phyloP scores from a whole-genome alignment of 345 rosid genomes.

The Barbarea vulgaris region DNA sequence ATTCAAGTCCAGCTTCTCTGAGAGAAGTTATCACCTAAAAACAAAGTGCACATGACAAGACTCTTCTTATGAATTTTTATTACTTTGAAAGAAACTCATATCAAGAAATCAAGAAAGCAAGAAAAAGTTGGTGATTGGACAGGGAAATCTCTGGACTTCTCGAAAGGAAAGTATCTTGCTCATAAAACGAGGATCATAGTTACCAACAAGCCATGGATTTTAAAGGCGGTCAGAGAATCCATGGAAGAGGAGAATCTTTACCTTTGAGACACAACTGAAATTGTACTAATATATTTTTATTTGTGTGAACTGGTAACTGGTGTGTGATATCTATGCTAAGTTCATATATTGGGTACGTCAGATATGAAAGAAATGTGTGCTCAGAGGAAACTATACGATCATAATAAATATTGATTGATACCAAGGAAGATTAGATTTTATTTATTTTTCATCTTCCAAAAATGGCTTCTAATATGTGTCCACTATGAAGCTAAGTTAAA shows the following conservation, averaged over 20 bases:
- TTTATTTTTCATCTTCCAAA: conserved; percentile 7
- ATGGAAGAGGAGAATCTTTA: conserved; percentile 54
- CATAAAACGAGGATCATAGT: conserved; percentile 71
- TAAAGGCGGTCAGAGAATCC: conserved; percentile 84
- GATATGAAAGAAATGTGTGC: conserved; percentile 9
- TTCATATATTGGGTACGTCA: neutral
- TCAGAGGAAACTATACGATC: no score
- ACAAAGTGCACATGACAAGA: neutral
- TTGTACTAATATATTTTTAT: conserved; percentile 15
- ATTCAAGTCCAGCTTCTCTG: conserved; percentile 71
- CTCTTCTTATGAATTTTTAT: neutral
- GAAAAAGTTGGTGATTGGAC: conserved; percentile 35
- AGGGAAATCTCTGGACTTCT: conserved; percentile 76
- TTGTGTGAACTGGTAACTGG: conserved; percentile 17
- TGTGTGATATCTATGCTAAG: neutral
- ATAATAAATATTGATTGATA: no score
- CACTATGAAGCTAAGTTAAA: neutral
- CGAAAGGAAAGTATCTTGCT: conserved; percentile 70
- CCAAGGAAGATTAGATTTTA: no score
- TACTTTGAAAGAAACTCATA: neutral
- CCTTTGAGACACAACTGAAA: conserved; percentile 24
- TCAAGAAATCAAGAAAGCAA: conserved; percentile 10
- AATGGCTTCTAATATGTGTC: neutral
- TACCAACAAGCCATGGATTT: conserved; percentile 71
- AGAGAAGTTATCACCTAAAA: conserved; percentile 67